Evolutionary conservation across 352 stramenopile species (phyloP).

Genomic region (Phytopythium aichiense): DNA sequence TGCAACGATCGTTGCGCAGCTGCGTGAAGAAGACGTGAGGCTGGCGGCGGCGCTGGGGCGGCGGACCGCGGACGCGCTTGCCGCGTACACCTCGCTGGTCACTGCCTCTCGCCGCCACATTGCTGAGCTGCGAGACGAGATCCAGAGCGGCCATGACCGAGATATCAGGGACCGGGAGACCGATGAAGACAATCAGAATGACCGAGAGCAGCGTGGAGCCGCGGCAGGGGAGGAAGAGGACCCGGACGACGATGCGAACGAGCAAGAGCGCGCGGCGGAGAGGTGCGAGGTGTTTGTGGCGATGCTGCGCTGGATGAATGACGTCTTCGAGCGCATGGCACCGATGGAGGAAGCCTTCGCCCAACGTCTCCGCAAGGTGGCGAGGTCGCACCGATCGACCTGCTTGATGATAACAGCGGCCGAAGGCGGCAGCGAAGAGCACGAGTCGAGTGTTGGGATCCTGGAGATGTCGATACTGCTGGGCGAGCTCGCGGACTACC

Average conservation of each 20-base stretch:
- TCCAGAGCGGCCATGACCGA: constrained; percentile 3
- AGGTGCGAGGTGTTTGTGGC: constrained; percentile 18
- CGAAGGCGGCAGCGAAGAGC: background rate
- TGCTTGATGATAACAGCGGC: constrained; percentile 1
- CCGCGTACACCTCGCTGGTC: constrained; percentile 21
- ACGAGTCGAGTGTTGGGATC: constrained; percentile 7
- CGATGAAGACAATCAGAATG: background rate
- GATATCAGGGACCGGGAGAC: background rate
- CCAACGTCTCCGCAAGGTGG: constrained; percentile 26
- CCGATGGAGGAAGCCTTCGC: constrained; percentile 29
- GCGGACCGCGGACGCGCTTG: constrained; percentile 17
- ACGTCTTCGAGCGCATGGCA: constrained; percentile 32
- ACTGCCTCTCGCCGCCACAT: constrained; percentile 8
- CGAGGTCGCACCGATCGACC: background rate
- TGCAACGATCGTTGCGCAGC: constrained; percentile 29
- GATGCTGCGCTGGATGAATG: constrained; percentile 40
- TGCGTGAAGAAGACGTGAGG: constrained; percentile 31
- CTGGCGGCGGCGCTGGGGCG: constrained; percentile 19
- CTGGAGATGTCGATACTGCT: constrained; percentile 15
- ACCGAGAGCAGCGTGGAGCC: background rate
- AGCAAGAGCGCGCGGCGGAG: constrained; percentile 7
- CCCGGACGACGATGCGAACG: constrained; percentile 1
- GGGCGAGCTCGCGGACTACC: constrained; percentile 23
- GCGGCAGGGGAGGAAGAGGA: too few relatives aligned
- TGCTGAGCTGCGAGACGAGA: constrained; percentile 13